Evolutionary conservation across 495 filamentous ascomycete species (phyloP), one percentile per base, ranked within the genome.

Genomic region (Corynascus novoguineensis): DNA sequence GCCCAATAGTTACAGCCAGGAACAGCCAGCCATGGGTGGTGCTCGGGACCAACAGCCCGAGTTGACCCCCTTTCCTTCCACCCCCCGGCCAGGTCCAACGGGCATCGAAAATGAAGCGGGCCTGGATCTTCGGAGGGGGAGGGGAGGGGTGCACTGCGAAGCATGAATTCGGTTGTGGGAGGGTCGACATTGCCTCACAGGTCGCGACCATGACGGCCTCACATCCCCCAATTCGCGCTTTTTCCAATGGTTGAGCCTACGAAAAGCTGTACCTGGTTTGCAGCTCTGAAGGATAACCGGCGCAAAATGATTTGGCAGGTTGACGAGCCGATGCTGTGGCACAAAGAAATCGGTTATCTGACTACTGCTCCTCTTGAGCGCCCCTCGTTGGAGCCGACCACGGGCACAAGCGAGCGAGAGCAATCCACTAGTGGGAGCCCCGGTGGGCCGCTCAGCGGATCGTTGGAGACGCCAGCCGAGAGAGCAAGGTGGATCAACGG

Each of bases 361-460:
- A 7, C 50, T 35, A 35, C 28, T 40, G 24, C 44, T 12, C 41
- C 31, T n/a, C 31, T 41, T 27, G 10, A 11, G 6, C 44, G 12
- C 48, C 17, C 31, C 12, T 57, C 54, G 21, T 44, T 62, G 64
- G 62, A 67, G 57, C 64, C 59, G 57, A 58, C n/a, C 53, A 40
- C 64, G 64, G 64, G 62, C 64, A 62, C 59, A 67, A 67, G 64
- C 64, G 64, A 67, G 64, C 55, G 60, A 54, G 42, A 25, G 38
- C 35, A 49, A 31, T n/a, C n/a, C n/a, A 31, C 35, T 38, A 40
- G 25, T 35, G 50, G 55, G 47, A 59, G 37, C 28, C 40, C 5
- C 10, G 41, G 59, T 64, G 59, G 61, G 38, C 51, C 58, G n/a
- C 14, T 34, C 3, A 15, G 51, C 57, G 55, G 60, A 59, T 59